A percentile compares a stretch with the other conserved stretches of the same genome.
Conservation (phyloP, 345 rosid genomes). For the Arabidopsis suecica region DNA sequence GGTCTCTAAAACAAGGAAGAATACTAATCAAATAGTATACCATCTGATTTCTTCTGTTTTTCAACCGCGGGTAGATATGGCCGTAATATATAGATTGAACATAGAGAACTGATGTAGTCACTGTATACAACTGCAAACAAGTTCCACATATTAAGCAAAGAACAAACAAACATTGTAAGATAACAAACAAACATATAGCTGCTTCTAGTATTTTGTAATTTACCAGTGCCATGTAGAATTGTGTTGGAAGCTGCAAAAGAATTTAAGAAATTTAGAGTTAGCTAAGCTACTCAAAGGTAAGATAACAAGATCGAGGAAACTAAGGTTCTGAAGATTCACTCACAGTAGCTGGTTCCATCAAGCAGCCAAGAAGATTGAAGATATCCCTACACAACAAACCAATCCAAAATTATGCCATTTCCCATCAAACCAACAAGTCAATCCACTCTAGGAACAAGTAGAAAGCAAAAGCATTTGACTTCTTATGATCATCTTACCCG, state of each 20-base stretch:
- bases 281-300: conserved; percentile 15
- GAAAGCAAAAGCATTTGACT: background rate
- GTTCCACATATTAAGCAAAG: conserved; percentile 17
- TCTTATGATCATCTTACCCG: conserved; percentile 52
- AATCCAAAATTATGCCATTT: background rate
- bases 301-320: background rate
- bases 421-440: background rate
- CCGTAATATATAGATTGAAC: conserved; percentile 73
- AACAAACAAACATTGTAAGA: conserved; percentile 5
- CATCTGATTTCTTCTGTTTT: conserved; percentile 47
- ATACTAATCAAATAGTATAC: conserved; percentile 41
- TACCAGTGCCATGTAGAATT: conserved; percentile 83
- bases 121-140: conserved; percentile 63
- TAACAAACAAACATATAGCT: background rate
- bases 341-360: conserved; percentile 88
- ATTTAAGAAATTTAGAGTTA: conserved; percentile 30
- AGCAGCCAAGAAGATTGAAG: conserved; percentile 78
- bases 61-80: conserved; percentile 60
- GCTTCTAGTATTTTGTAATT: conserved; percentile 17
- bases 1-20: conserved; percentile 11
- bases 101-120: conserved; percentile 57
- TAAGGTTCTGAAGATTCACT: conserved; percentile 32
- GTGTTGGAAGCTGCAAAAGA: conserved; percentile 87
- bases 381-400: conserved; percentile 61
- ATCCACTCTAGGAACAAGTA: background rate